These are phyloP conservation scores for Geotrichum fermentans DNA, from an alignment of 1,139 yeast species.

Conservation along the genomic window DNA sequence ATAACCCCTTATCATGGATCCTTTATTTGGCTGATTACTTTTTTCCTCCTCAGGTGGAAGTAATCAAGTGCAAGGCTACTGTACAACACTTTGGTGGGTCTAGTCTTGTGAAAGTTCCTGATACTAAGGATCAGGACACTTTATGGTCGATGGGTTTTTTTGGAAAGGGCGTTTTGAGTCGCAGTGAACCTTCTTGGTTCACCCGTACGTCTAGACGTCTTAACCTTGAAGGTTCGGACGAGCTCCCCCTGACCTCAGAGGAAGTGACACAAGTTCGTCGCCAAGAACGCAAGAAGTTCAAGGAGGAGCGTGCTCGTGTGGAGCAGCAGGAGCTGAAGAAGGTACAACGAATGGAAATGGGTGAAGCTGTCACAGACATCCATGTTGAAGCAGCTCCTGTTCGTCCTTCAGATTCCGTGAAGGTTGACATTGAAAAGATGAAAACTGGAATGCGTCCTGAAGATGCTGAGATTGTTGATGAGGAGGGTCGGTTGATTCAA, in stretches of 20 bases:
- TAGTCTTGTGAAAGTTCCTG: conserved; percentile 41
- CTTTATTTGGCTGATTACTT: conserved; percentile 35
- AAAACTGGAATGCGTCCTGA: conserved; percentile 21
- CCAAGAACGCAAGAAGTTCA: conserved; percentile 66
- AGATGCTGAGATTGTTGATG: conserved; percentile 34
- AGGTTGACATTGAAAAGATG: conserved; percentile 17
- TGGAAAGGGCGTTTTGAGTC: conserved; percentile 84
- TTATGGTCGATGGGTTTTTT: conserved; percentile 88
- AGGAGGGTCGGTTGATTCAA: conserved; percentile 40
- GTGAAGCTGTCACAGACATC: conserved; percentile 25
- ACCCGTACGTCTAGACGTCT: conserved; percentile 56
- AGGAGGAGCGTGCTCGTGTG: conserved; percentile 45
- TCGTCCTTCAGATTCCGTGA: conserved; percentile 18
- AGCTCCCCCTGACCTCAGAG: conserved; percentile 49
- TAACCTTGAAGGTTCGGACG: conserved; percentile 40
- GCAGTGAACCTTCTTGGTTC: conserved; percentile 92
- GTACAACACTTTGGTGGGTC: conserved; percentile 29
- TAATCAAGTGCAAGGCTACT: conserved; percentile 14
- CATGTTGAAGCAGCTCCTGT: conserved; percentile 29
- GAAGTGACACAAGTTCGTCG: conserved; percentile 74
- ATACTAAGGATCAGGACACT: conserved; percentile 46
- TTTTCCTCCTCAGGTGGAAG: conserved; percentile 16
- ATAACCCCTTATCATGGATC: conserved; percentile 38
- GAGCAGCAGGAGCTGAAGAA: conserved; percentile 36
- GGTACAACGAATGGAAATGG: conserved; percentile 23